Percentiles rank a stretch among this genome's conserved stretches.
Evolutionary conservation across 495 filamentous ascomycete species (phyloP).

Genomic region (Polyplosphaeria fusca): DNA sequence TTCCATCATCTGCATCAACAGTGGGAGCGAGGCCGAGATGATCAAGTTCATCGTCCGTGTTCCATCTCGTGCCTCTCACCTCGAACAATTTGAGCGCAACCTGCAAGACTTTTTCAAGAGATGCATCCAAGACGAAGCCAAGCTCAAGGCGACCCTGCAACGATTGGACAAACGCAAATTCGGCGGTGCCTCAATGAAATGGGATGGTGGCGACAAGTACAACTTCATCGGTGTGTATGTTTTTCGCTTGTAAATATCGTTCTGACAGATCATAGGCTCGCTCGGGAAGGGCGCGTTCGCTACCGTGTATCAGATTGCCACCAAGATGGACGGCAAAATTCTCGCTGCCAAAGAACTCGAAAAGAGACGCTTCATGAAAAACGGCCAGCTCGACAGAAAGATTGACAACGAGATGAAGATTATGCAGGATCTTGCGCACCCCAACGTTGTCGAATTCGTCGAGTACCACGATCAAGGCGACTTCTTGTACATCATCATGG

Average conservation of each 20-base stretch:
- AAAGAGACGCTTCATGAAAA: constrained; percentile 84
- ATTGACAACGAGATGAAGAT: constrained; percentile 95
- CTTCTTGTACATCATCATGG: constrained; percentile 93
- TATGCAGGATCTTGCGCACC: constrained; percentile 77
- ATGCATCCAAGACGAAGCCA: constrained; percentile 21
- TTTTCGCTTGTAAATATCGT: neutral
- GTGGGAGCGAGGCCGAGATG: constrained; percentile 41
- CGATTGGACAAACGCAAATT: constrained; percentile 7
- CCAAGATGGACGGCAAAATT: constrained; percentile 70
- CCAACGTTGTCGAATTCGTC: constrained; percentile 87
- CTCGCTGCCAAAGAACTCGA: constrained; percentile 91
- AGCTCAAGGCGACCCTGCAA: constrained; percentile 4
- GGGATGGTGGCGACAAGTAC: constrained; percentile 79
- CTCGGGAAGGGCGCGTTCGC: constrained; percentile 95
- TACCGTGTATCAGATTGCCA: constrained; percentile 79
- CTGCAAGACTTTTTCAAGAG: constrained; percentile 50
- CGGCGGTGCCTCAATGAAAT: constrained; percentile 54
- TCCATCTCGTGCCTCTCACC: constrained; percentile 57
- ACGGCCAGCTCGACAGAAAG: constrained; percentile 76
- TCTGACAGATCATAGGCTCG: constrained; percentile 35
- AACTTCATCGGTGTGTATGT: constrained; percentile 59
- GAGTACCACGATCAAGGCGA: constrained; percentile 74
- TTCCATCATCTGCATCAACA: constrained; percentile 67
- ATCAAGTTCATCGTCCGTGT: constrained; percentile 84
- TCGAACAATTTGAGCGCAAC: constrained; percentile 58